Evolutionary conservation across 2,329 filamentous ascomycete species (phyloP), one percentile per base, ranked within the genome.

Genomic region (Colletotrichum karsti): DNA sequence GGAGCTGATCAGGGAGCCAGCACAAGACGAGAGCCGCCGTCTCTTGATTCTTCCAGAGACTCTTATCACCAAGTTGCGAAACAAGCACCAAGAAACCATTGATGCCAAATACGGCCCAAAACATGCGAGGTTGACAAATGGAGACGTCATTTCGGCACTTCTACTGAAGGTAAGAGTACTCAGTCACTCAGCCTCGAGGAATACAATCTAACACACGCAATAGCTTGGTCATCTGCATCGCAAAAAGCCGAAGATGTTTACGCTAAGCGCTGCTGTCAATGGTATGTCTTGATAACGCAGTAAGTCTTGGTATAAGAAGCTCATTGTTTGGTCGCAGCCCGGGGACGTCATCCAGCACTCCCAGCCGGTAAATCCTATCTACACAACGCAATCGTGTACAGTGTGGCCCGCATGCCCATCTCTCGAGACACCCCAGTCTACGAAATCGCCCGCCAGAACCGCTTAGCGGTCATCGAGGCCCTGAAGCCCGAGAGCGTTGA

Each of bases 391-490:
- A 6, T 69, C 15, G 6, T 53, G 33, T 72, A 66, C 48, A 41
- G 39, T 54, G 28, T 48, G 15, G 46, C 26, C 15, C 61, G 61
- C 35, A 22, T 69, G 7, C 22, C 54, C 15, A 54, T 72, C 26
- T 54, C 39, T 61, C 58, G 63, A 8, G 41, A 67, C 26, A 70
- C 70, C 7, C 67, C 69, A 5, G 50, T 66, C 3, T 42, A 48
- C 24, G 72, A 73, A 4, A 58, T 73, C 10, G 71, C 72, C 12
- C 62, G 65, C 18, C 30, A 41, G 2, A 48, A 67, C 37, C 72
- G 72, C 7, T 59, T 58, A 3, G 69, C 71, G 8, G 39, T 71
- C n/a, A 18, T 62, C 82, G 39, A 70, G 9, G 50, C 42, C 20
- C 6, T 54, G 3, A 56, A 30, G 7, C 15, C 37, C 5, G 69